Conservation (phyloP, 495 filamentous ascomycete species). For the Podospora comata region DNA sequence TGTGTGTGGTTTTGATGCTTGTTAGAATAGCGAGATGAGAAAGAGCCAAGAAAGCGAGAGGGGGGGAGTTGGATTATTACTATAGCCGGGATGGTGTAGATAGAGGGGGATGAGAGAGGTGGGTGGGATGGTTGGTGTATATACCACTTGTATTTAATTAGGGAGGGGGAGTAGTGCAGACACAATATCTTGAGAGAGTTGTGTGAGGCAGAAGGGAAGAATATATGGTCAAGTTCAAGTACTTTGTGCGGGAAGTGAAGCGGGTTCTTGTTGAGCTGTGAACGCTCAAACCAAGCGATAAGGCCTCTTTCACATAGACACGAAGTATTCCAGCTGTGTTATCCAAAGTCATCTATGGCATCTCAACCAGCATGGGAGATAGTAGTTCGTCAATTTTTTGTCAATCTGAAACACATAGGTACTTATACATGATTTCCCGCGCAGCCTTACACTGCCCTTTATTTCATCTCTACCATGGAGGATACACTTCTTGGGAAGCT, state of each 20-base stretch:
- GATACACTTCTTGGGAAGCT: too few relatives aligned
- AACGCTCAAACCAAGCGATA: too few relatives aligned
- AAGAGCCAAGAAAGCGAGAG: background rate
- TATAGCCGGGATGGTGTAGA: background rate
- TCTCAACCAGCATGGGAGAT: too few relatives aligned
- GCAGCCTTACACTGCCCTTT: too few relatives aligned
- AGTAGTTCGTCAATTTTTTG: too few relatives aligned
- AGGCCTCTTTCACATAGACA: too few relatives aligned
- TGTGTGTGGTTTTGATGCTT: background rate
- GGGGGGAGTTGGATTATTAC: background rate
- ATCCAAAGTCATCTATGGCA: too few relatives aligned
- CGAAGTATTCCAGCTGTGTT: too few relatives aligned
- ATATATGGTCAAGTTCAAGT: slow-evolving; percentile 1
- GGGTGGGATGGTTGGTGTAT: background rate
- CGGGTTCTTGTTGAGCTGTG: too few relatives aligned
- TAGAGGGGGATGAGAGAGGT: background rate
- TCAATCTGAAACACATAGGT: too few relatives aligned
- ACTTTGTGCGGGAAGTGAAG: background rate
- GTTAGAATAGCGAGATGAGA: background rate
- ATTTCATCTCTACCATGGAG: too few relatives aligned
- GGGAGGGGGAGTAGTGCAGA: background rate
- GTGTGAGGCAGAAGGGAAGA: background rate
- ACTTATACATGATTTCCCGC: too few relatives aligned
- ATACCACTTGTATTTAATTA: background rate
- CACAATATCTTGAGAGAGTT: background rate